Evolutionary conservation across 345 rosid species (phyloP), one percentile per base, ranked within the genome.

Genomic region (Rhizophora mangle): DNA sequence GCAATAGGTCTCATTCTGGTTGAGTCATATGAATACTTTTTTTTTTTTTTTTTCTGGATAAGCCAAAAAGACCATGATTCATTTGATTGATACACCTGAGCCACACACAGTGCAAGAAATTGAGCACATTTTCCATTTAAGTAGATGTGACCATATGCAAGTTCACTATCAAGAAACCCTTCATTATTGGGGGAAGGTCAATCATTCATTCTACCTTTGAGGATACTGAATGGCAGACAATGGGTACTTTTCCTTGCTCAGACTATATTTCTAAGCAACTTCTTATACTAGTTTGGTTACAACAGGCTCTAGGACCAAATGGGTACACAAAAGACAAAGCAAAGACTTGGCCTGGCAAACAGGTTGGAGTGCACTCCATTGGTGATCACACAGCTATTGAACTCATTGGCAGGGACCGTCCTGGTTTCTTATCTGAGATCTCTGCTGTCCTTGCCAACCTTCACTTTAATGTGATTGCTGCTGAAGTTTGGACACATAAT

Each of bases 401-500:
- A 81, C 89, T 94, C 67, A 87, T 80, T 60, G 98, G 93, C 63
- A 78, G 83, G 56, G 98, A 94, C 69, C 89, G 97, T 16, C 93
- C 96, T 15, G 98, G 97, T 61, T 91, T 94, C 52, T 81, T 94
- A 68, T 89, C 97, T 0, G 98, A 94, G 68, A 81, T 94, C 74
- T 85, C 87, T 20, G 93, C 98, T 19, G 84, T 89, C 76, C 87
- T 94, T 46, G 88, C 95, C 58, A 81, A 82, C 75, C 93, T 91
- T 31, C 82, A 85, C 64, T 84, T 88, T 81, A 89, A 94, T 19
- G 97, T 94, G n/a, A 83, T 64, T 16, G 93, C 89, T 11, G 97
- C 97, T 11, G 96, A 94, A 80, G 93, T 87, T 20, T 94, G 98
- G 98, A 94, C 97, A 1, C 98, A 94, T 69, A 94, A 94, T 77